Conservation (phyloP, 1,139 yeast genomes). For the Zygoascus meyerae region DNA sequence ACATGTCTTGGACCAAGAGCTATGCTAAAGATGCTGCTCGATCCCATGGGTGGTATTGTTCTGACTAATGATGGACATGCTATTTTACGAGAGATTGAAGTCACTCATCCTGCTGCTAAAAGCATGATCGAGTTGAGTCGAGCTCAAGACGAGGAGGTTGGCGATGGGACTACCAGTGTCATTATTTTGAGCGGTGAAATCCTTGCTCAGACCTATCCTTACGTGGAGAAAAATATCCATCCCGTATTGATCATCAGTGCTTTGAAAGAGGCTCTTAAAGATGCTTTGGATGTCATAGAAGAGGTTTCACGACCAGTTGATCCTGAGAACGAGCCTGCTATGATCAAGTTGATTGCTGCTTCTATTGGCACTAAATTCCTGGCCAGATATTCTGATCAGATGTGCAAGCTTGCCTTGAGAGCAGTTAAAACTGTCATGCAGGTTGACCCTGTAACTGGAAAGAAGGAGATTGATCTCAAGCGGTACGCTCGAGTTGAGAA, state of each 20-base stretch:
- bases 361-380: conserved; percentile 96
- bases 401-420: conserved; percentile 82
- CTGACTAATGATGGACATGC: conserved; percentile 98
- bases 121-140: conserved; percentile 95
- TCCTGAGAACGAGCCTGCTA: conserved; percentile 72
- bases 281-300: conserved; percentile 84
- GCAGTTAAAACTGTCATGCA: conserved; percentile 79
- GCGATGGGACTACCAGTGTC: conserved; percentile 97
- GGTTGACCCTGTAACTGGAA: conserved; percentile 44
- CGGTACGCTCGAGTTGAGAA: conserved; percentile 91
- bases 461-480: conserved; percentile 86
- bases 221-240: conserved; percentile 87
- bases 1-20: conserved; percentile 99
- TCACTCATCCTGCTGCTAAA: conserved; percentile 93
- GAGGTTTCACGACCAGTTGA: conserved; percentile 83
- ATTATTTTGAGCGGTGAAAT: conserved; percentile 91
- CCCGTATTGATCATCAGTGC: conserved; percentile 96
- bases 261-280: conserved; percentile 81
- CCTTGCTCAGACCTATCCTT: conserved; percentile 90
- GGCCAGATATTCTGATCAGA: conserved; percentile 82
- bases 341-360: conserved; percentile 80
- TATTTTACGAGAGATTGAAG: conserved; percentile 94
- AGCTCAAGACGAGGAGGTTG: conserved; percentile 98
- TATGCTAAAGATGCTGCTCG: conserved; percentile 95
- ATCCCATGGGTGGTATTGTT: conserved; percentile 98